Conservation (phyloP, 2,329 filamentous ascomycete species). For the Tolypocladium sp. region DNA sequence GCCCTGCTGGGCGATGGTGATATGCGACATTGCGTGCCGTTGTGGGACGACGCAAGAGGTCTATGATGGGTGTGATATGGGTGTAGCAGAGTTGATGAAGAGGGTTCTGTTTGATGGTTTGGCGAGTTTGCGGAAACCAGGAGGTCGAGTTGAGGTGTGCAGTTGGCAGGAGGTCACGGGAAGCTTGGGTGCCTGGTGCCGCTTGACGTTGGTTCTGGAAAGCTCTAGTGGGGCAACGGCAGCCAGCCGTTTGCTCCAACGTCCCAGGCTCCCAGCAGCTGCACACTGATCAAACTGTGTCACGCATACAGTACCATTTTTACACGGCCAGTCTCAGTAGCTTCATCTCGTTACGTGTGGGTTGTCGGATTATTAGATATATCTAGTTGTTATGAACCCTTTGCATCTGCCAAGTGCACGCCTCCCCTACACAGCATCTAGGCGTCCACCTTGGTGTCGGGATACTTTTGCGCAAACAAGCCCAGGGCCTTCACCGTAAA, state of each 20-base stretch:
- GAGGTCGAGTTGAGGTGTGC: neutral
- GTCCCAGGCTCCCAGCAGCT: neutral
- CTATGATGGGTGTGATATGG: neutral
- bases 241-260: neutral
- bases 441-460: constrained; percentile 45
- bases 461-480: constrained; percentile 70
- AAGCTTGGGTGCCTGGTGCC: neutral
- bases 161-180: neutral
- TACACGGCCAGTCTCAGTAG: neutral
- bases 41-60: neutral
- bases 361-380: neutral
- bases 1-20: constrained; percentile 47
- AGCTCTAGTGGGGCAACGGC: neutral
- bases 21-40: constrained; percentile 37
- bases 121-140: neutral
- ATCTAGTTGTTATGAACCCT: neutral
- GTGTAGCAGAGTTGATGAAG: neutral
- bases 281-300: no score
- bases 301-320: no score
- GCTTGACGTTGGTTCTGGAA: neutral
- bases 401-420: neutral
- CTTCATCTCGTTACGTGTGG: no score
- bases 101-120: neutral
- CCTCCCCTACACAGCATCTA: neutral
- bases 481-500: constrained; percentile 92